Base-by-base conservation (phyloP, 2,329 filamentous ascomycete species). In the Parastagonospora nodorum region DNA sequence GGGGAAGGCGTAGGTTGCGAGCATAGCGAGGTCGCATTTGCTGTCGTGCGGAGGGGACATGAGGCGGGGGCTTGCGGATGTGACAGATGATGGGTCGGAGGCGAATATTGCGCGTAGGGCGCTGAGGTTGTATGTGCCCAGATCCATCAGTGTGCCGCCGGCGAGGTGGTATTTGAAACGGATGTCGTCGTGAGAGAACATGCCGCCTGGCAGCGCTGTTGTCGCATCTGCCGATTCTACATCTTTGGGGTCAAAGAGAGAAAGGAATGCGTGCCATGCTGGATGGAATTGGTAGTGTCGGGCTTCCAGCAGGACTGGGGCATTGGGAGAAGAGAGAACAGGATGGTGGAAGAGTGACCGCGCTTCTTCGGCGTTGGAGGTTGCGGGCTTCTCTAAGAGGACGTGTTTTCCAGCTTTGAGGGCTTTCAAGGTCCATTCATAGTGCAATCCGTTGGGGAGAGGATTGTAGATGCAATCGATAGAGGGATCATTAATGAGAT, bases 311-410 rank as follows among this genome's bases (percentile, higher is more conserved):
- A 79, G 51, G 41, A 74, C 73, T 2, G 77, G 74, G 5, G 67
- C 66, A 27, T 78, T 65, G 32, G 69, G 60, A 43, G 71, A 60
- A 0, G 67, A 68, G 24, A 75, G 61, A 10, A 66, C 27, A 1
- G 61, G 53, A 30, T 66, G 60, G 1, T 46, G 48, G 60, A 77
- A 77, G 16, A 79, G 68, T 11, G 75, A 69, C 15, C 73, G 67
- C 4, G 77, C 69, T 63, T 80, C 77, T 37, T 67, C 62, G 2
- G 71, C 63, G 6, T 77, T 80, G 6, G 73, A 75, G 1, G 74
- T 75, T 1, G 75, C 74, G 2, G 77, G 77, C 57, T 80, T 80
- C 58, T 79, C 77, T 12, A 80, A 65, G 30, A 80, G 68, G 45
- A 79, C 75, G 51, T 79, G 74, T 58, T 79, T 79, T 41, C 72